These are phyloP conservation scores for Podospora anserina DNA, from an alignment of 495 filamentous ascomycete species.

Conservation along the genomic window DNA sequence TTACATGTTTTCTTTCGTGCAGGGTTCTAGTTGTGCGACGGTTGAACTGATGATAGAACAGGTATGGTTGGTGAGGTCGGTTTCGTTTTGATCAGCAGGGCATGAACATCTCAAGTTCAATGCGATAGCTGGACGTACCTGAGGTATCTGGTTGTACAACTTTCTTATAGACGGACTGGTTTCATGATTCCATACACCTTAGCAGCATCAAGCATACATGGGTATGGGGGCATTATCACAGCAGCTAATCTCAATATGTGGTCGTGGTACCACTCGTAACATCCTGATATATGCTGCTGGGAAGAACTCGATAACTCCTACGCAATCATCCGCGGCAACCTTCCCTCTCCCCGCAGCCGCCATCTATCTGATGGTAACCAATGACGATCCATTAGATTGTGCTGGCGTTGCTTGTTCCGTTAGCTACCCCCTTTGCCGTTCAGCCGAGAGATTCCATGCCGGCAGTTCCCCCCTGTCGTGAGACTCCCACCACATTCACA, in stretches of 20 bases:
- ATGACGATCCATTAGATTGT: slow-evolving; percentile 15
- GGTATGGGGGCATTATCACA: not conserved
- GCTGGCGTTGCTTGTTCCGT: slow-evolving; percentile 16
- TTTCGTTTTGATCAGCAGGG: not conserved
- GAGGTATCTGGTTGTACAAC: too few species aligned
- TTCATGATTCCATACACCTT: too few species aligned
- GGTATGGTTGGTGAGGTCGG: not conserved
- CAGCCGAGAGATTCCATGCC: slow-evolving; percentile 19
- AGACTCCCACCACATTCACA: not conserved
- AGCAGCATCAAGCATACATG: too few species aligned
- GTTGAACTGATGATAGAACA: not conserved
- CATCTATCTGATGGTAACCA: slow-evolving; percentile 13
- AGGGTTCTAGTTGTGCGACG: not conserved
- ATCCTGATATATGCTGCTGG: not conserved
- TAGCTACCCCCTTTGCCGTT: slow-evolving; percentile 12
- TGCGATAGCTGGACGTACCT: not conserved
- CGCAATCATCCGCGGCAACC: not conserved
- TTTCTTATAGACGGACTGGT: too few species aligned
- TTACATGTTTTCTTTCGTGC: not conserved
- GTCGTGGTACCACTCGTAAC: not conserved
- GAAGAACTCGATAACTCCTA: not conserved
- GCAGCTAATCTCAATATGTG: not conserved
- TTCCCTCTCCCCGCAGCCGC: not conserved
- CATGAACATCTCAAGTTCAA: not conserved
- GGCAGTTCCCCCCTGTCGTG: slow-evolving; percentile 13